phyloP scores from a whole-genome alignment of 2,329 filamentous ascomycete genomes.

The Cordyceps pruinosa region DNA sequence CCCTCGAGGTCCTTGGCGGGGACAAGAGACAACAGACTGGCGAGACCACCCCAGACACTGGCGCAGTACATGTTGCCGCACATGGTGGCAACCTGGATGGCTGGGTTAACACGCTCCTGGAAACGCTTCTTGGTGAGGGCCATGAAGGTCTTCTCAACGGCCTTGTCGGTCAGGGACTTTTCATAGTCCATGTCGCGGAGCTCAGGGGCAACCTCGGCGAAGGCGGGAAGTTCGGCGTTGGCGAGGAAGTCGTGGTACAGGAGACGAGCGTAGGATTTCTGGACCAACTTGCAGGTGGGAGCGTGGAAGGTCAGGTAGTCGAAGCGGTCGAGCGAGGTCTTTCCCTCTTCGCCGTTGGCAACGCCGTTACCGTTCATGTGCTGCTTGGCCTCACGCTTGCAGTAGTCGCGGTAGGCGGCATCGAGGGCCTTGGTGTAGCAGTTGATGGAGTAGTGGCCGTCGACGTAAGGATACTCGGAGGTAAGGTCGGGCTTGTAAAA shows the following conservation, averaged over 20 bases:
- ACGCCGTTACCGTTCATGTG: constrained; percentile 39
- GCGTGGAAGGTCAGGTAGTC: constrained; percentile 80
- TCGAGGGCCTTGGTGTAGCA: constrained; percentile 80
- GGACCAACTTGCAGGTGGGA: constrained; percentile 79
- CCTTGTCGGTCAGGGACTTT: constrained; percentile 73
- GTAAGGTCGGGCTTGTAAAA: constrained; percentile 88
- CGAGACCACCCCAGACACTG: constrained; percentile 72
- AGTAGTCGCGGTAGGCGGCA: constrained; percentile 74
- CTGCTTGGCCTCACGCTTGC: constrained; percentile 59
- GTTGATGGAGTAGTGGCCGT: constrained; percentile 74
- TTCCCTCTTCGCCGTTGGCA: constrained; percentile 40
- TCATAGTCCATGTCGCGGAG: constrained; percentile 72
- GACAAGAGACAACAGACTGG: constrained; percentile 59
- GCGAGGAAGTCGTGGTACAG: constrained; percentile 80
- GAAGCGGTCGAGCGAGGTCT: constrained; percentile 69
- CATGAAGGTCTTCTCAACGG: constrained; percentile 83
- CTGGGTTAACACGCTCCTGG: constrained; percentile 66
- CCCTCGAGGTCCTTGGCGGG: constrained; percentile 56
- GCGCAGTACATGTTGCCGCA: constrained; percentile 63
- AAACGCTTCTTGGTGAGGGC: constrained; percentile 76
- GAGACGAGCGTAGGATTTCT: constrained; percentile 77
- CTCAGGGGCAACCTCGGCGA: constrained; percentile 69
- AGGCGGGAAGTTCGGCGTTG: constrained; percentile 59
- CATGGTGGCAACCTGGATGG: constrained; percentile 69
- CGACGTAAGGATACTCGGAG: constrained; percentile 80